A percentile compares a stretch with the other conserved stretches of the same genome.
phyloP scores from a whole-genome alignment of 352 stramenopile species.

The Globisporangium heterothallicum region DNA sequence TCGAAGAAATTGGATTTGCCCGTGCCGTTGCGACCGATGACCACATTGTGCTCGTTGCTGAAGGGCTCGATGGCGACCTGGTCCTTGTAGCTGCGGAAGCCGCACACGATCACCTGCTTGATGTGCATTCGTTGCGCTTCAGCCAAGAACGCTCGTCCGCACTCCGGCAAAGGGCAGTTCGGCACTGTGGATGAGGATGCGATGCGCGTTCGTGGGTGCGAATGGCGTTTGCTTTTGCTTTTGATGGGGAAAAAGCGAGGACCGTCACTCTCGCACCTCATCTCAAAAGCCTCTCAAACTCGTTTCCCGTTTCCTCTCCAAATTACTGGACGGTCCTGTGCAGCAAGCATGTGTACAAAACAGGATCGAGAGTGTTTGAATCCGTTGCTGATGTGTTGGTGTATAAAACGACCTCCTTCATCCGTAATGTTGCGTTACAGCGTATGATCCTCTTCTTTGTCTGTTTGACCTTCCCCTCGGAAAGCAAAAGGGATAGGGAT shows the following conservation, averaged over 20 bases:
- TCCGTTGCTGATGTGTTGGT: not conserved
- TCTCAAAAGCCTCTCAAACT: constrained; percentile 6
- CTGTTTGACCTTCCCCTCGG: not conserved
- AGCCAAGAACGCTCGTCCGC: too few relatives aligned
- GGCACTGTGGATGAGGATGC: too few relatives aligned
- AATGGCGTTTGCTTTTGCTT: not conserved
- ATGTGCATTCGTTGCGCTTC: constrained; percentile 86
- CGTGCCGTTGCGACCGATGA: constrained; percentile 97
- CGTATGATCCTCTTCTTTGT: constrained; percentile 8
- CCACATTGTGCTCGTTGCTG: constrained; percentile 94
- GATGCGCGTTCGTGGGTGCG: not conserved
- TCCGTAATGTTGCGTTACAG: not conserved
- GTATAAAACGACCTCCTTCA: not conserved
- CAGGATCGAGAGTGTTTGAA: not conserved
- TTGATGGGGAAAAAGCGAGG: not conserved
- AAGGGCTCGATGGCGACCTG: constrained; percentile 89
- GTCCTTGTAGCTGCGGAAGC: constrained; percentile 94
- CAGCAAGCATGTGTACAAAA: not conserved
- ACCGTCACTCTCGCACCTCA: not conserved
- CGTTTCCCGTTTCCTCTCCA: constrained; percentile 10
- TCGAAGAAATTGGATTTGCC: constrained; percentile 99
- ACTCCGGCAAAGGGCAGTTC: too few relatives aligned
- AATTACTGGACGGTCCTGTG: constrained; percentile 2
- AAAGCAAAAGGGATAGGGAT: not conserved
- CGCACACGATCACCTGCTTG: constrained; percentile 93